A percentile compares a stretch with the other conserved stretches of the same genome.
Conservation (phyloP, 2,329 filamentous ascomycete genomes). For the Fusarium armeniacum region DNA sequence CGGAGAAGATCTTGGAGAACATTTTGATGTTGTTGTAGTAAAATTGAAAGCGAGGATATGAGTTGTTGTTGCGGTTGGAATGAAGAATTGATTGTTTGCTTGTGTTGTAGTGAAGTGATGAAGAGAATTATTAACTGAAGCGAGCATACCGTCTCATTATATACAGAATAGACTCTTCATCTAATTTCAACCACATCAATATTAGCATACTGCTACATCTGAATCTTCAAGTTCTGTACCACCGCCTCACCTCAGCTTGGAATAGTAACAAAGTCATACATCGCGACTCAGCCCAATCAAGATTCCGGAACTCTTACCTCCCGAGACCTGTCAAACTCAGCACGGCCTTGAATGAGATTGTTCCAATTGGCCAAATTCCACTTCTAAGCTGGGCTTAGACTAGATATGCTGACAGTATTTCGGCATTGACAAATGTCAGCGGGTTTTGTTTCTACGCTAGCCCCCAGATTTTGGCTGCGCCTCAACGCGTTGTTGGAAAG, state of each 20-base stretch:
- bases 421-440: slow-evolving; percentile 30
- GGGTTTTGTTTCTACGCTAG: slow-evolving; percentile 21
- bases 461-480: slow-evolving; percentile 38
- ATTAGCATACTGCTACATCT: not conserved
- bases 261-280: slow-evolving; percentile 33
- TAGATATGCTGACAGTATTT: slow-evolving; percentile 33
- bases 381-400: slow-evolving; percentile 23
- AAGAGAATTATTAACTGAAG: slow-evolving; percentile 31
- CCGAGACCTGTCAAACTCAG: slow-evolving; percentile 16
- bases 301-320: slow-evolving; percentile 20
- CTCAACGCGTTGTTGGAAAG: slow-evolving; percentile 7
- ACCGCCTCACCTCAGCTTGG: slow-evolving; percentile 20
- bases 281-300: slow-evolving; percentile 21
- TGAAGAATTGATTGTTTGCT: slow-evolving; percentile 13
- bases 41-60: not conserved
- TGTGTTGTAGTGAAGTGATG: slow-evolving; percentile 25
- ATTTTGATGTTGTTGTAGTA: slow-evolving; percentile 46
- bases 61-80: slow-evolving; percentile 3
- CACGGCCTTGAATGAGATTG: not conserved
- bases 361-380: not conserved
- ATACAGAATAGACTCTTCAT: slow-evolving; percentile 23
- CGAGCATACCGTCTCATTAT: slow-evolving; percentile 38
- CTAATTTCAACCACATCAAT: not conserved
- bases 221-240: not conserved
- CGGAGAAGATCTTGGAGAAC: slow-evolving; percentile 52